Conservation (phyloP, 441 rosid species). For the Pelargonium cotyledonis region DNA sequence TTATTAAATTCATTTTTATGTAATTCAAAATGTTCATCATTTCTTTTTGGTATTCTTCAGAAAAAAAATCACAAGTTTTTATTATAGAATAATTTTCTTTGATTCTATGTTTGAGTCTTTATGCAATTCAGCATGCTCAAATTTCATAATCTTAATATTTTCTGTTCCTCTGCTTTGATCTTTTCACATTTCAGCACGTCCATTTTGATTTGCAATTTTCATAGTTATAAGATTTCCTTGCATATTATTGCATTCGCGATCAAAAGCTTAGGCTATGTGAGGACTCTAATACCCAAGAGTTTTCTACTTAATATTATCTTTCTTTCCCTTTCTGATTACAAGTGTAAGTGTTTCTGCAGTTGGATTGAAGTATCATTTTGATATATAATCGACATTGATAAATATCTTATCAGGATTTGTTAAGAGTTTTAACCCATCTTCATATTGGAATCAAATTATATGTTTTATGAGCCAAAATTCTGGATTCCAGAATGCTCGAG, state of each 20-base stretch:
- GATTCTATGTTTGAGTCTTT: background rate
- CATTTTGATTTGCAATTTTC: background rate
- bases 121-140: background rate
- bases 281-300: too few species aligned
- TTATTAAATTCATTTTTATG: background rate
- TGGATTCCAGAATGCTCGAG: background rate
- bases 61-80: background rate
- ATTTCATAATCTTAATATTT: background rate
- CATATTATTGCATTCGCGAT: background rate
- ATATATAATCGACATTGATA: background rate
- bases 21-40: background rate
- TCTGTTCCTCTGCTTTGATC: background rate
- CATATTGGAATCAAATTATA: background rate
- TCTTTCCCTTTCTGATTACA: background rate
- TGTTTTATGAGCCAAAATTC: background rate
- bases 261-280: conserved; percentile 3
- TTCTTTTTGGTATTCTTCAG: background rate
- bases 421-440: background rate
- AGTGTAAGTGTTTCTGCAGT: background rate
- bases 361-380: background rate
- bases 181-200: background rate
- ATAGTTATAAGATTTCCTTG: background rate
- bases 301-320: too few species aligned
- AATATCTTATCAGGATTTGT: background rate
- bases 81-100: background rate